These are phyloP conservation scores for Sextonia rubra DNA, from an alignment of 164 flowering plant genomes.

Conservation along the genomic window DNA sequence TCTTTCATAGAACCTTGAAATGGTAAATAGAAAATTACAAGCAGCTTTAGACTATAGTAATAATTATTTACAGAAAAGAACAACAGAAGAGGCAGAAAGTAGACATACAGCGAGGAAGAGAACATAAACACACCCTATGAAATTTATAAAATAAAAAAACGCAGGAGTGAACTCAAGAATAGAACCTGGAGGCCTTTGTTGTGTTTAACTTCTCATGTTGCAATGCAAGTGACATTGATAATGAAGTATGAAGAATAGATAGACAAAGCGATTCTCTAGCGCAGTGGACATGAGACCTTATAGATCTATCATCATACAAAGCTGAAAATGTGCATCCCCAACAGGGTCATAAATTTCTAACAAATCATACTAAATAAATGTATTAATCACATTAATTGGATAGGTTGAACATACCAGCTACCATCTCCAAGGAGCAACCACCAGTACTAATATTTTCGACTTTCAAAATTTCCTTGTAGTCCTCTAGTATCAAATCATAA, in stretches of 20 bases:
- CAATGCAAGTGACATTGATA: constrained; percentile 84
- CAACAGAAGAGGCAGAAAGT: too few species aligned
- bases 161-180: constrained; percentile 26
- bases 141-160: too few species aligned
- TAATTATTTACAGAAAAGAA: background rate
- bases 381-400: background rate
- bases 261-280: constrained; percentile 84
- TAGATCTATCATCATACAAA: constrained; percentile 87
- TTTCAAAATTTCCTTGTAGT: constrained; percentile 90
- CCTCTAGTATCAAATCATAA: constrained; percentile 89
- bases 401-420: constrained; percentile 54
- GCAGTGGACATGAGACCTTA: constrained; percentile 89
- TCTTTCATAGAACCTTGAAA: constrained; percentile 57
- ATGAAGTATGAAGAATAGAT: constrained; percentile 72
- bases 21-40: constrained; percentile 1
- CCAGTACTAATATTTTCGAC: constrained; percentile 91
- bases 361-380: constrained; percentile 1
- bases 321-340: constrained; percentile 41
- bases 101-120: background rate
- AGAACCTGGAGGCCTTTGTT: constrained; percentile 38
- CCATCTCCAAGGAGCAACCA: constrained; percentile 89
- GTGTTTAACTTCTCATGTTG: constrained; percentile 65
- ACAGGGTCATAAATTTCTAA: constrained; percentile 14
- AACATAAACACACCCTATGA: background rate
- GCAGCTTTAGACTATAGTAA: too few species aligned